Evolutionary conservation across 352 stramenopile species (phyloP).

Genomic region (Globisporangium camurandrum): DNA sequence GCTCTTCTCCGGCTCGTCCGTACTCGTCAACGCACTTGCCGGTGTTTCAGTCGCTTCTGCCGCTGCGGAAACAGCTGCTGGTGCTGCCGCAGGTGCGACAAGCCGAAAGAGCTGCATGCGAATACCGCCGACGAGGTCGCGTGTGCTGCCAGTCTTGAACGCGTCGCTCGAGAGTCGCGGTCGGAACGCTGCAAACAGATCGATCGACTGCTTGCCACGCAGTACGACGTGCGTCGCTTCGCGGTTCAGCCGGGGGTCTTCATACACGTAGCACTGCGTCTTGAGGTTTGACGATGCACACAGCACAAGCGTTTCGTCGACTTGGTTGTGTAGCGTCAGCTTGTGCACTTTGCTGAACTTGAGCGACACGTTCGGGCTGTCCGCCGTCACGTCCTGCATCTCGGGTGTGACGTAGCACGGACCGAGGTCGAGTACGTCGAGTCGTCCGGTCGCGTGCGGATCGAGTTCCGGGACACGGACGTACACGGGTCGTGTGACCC

Average conservation of each 20-base stretch:
- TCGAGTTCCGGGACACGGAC: conserved; percentile 80
- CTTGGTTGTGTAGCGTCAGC: conserved; percentile 74
- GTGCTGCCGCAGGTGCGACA: not conserved
- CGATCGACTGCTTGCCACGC: conserved; percentile 48
- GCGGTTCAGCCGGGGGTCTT: conserved; percentile 57
- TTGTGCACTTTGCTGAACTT: conserved; percentile 87
- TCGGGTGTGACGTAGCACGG: conserved; percentile 80
- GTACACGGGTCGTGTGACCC: conserved; percentile 75
- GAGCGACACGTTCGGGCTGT: conserved; percentile 64
- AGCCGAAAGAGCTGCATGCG: conserved; percentile 76
- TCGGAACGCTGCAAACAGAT: conserved; percentile 76
- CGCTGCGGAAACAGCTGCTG: not conserved
- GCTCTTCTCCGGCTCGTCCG: conserved; percentile 42
- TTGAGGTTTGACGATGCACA: conserved; percentile 84
- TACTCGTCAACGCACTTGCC: not conserved
- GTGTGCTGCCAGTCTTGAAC: conserved; percentile 68
- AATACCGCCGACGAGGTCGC: conserved; percentile 82
- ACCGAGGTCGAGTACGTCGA: conserved; percentile 71
- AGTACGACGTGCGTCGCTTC: conserved; percentile 74
- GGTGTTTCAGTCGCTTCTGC: too few relatives aligned
- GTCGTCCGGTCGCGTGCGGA: conserved; percentile 55
- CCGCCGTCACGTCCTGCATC: conserved; percentile 71
- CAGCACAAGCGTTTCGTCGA: conserved; percentile 60
- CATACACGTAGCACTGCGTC: conserved; percentile 86
- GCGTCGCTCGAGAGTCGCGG: conserved; percentile 72